Evolutionary conservation across 2,329 filamentous ascomycete genomes (phyloP).

Genomic region (Clonostachys chloroleuca): DNA sequence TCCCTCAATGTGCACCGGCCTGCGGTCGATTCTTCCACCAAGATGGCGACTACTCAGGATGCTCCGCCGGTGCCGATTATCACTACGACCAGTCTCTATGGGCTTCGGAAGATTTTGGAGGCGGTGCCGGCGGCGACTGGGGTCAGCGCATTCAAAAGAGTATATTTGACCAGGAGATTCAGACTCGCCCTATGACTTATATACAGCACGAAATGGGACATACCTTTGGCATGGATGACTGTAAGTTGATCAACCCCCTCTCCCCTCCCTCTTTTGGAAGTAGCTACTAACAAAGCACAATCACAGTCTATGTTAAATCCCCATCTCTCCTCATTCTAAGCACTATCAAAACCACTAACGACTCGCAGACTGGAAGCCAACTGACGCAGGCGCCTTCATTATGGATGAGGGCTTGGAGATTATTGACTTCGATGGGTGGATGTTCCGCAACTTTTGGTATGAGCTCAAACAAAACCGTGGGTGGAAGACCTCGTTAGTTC

Average conservation of each 20-base stretch:
- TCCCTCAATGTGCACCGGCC: slow-evolving; percentile 28
- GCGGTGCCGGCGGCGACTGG: too few species aligned
- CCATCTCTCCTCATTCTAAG: not conserved
- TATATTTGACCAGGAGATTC: slow-evolving; percentile 32
- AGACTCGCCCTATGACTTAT: slow-evolving; percentile 33
- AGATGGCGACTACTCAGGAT: slow-evolving; percentile 1
- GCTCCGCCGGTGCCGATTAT: slow-evolving; percentile 7
- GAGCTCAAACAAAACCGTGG: slow-evolving; percentile 19
- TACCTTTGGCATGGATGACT: slow-evolving; percentile 35
- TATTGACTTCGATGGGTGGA: slow-evolving; percentile 44
- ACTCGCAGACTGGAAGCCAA: slow-evolving; percentile 31
- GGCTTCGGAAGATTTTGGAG: slow-evolving; percentile 37
- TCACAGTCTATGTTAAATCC: slow-evolving; percentile 1
- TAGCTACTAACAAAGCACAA: too few species aligned
- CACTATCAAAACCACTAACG: not conserved
- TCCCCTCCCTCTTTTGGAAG: too few species aligned
- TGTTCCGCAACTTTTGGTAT: slow-evolving; percentile 40
- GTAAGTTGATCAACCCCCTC: slow-evolving; percentile 2
- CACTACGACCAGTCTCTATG: slow-evolving; percentile 42
- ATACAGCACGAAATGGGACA: slow-evolving; percentile 41
- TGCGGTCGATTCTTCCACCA: slow-evolving; percentile 2
- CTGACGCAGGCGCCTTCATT: slow-evolving; percentile 32
- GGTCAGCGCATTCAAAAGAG: slow-evolving; percentile 33
- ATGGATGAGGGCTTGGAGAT: slow-evolving; percentile 36
- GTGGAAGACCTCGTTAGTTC: slow-evolving; percentile 7